Percentiles rank a stretch among this genome's conserved stretches.
These are phyloP conservation scores for Biscogniauxia mediterranea DNA, from an alignment of 2,329 filamentous ascomycete genomes.

Conservation along the genomic window DNA sequence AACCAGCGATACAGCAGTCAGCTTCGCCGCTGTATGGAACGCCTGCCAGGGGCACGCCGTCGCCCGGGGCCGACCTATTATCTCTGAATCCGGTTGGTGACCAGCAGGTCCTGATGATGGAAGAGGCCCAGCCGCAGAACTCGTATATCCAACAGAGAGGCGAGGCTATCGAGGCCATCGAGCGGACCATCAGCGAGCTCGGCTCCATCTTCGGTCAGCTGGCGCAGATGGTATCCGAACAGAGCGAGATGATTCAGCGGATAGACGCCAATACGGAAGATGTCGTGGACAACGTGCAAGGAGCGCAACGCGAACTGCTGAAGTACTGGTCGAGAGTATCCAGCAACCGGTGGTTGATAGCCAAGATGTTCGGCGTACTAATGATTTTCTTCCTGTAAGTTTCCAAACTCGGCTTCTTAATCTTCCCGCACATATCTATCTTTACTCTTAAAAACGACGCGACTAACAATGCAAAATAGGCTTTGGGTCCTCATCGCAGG, in stretches of 20 bases:
- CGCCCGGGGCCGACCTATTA: constrained; percentile 71
- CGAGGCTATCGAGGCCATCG: constrained; percentile 94
- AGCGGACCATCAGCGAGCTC: constrained; percentile 89
- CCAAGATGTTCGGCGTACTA: constrained; percentile 81
- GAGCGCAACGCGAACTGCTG: constrained; percentile 88
- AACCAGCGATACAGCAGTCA: constrained; percentile 67
- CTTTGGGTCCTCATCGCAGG: constrained; percentile 68
- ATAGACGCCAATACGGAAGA: constrained; percentile 98
- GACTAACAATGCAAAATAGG: constrained; percentile 31
- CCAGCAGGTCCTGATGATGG: constrained; percentile 88
- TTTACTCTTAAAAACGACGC: background rate
- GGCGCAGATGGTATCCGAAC: constrained; percentile 94
- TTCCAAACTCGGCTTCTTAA: background rate
- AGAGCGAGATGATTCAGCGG: constrained; percentile 91
- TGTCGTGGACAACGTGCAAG: constrained; percentile 97
- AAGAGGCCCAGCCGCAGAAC: constrained; percentile 83
- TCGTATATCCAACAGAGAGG: constrained; percentile 90
- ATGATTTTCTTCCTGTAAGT: constrained; percentile 85
- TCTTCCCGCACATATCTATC: background rate
- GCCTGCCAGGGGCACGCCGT: constrained; percentile 64
- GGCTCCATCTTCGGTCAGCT: constrained; percentile 92
- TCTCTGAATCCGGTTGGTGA: constrained; percentile 83
- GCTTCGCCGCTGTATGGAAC: constrained; percentile 86
- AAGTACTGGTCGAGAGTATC: constrained; percentile 96
- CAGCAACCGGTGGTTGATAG: constrained; percentile 91